Percentiles rank a stretch among this genome's conserved stretches.
Conservation (phyloP, 306 rosid genomes). For the Arachis hypogaea region DNA sequence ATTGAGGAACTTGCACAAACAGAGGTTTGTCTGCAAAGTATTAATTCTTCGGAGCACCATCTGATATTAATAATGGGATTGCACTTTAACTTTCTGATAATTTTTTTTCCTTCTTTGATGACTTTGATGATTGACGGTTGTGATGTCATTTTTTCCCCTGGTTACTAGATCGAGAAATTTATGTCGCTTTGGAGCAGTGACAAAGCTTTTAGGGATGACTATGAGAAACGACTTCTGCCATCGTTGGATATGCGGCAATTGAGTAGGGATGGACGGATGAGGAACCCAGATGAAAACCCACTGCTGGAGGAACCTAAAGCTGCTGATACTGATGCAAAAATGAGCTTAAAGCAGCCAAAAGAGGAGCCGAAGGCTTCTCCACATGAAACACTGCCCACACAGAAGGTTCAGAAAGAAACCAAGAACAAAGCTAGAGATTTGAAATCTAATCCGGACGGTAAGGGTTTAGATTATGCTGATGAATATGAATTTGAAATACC, state of each 20-base stretch:
- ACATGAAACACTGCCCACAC: slow-evolving; percentile 42
- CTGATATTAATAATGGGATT: background rate
- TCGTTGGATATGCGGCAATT: slow-evolving; percentile 73
- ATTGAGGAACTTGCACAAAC: slow-evolving; percentile 60
- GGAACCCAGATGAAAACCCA: slow-evolving; percentile 88
- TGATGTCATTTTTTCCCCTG: slow-evolving; percentile 13
- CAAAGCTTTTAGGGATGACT: slow-evolving; percentile 77
- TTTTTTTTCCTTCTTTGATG: background rate
- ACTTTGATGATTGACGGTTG: slow-evolving; percentile 4
- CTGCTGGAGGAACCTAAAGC: slow-evolving; percentile 55
- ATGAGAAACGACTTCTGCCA: slow-evolving; percentile 70
- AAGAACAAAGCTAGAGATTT: slow-evolving; percentile 48
- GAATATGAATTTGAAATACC: slow-evolving; percentile 50
- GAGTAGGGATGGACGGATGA: slow-evolving; percentile 90
- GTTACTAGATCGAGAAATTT: slow-evolving; percentile 62
- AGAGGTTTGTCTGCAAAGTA: slow-evolving; percentile 60
- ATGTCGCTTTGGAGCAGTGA: slow-evolving; percentile 72
- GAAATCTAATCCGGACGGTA: slow-evolving; percentile 40
- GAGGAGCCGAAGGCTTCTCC: slow-evolving; percentile 57
- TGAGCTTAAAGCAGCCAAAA: slow-evolving; percentile 50
- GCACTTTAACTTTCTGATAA: slow-evolving; percentile 1
- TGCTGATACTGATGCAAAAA: slow-evolving; percentile 47
- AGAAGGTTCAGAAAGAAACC: slow-evolving; percentile 66
- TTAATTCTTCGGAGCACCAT: background rate
- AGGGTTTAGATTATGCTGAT: slow-evolving; percentile 49